Evolutionary conservation across 2,329 filamentous ascomycete species (phyloP).

Genomic region (Grosmannia clavigera): DNA sequence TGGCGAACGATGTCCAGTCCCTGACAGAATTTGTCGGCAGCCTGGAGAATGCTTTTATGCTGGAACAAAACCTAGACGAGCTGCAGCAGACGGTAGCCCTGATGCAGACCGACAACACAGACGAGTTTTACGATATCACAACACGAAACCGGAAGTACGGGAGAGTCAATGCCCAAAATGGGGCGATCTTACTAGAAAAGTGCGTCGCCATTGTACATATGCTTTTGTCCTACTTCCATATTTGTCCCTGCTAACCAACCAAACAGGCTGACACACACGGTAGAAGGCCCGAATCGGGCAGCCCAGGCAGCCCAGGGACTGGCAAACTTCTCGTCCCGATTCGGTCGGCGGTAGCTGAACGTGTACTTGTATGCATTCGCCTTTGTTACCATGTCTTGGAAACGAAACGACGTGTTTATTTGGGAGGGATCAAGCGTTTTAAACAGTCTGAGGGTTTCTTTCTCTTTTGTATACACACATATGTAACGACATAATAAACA

Average conservation of each 20-base stretch:
- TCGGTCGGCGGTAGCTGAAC: slow-evolving; percentile 37
- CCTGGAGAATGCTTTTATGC: slow-evolving; percentile 71
- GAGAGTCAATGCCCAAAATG: slow-evolving; percentile 82
- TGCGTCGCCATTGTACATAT: slow-evolving; percentile 24
- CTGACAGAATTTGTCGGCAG: slow-evolving; percentile 76
- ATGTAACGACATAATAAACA: not conserved
- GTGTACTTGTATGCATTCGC: not conserved
- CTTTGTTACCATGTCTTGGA: not conserved
- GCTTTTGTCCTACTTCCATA: not conserved
- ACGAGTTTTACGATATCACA: slow-evolving; percentile 91
- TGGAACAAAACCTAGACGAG: slow-evolving; percentile 83
- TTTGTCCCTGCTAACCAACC: slow-evolving; percentile 14
- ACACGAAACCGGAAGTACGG: slow-evolving; percentile 88
- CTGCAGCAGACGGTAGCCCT: slow-evolving; percentile 84
- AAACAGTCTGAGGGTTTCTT: not conserved
- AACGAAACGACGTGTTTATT: not conserved
- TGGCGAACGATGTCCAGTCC: slow-evolving; percentile 74
- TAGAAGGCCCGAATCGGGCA: slow-evolving; percentile 44
- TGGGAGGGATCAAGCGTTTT: not conserved
- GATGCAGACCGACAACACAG: slow-evolving; percentile 78
- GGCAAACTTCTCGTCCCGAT: slow-evolving; percentile 61
- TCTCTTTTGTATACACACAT: not conserved
- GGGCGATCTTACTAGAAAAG: slow-evolving; percentile 86
- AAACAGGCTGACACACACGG: slow-evolving; percentile 48
- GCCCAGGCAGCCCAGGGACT: slow-evolving; percentile 56